Evolutionary conservation across 2,329 filamentous ascomycete genomes (phyloP).

Genomic region (Blastomyces percursus): DNA sequence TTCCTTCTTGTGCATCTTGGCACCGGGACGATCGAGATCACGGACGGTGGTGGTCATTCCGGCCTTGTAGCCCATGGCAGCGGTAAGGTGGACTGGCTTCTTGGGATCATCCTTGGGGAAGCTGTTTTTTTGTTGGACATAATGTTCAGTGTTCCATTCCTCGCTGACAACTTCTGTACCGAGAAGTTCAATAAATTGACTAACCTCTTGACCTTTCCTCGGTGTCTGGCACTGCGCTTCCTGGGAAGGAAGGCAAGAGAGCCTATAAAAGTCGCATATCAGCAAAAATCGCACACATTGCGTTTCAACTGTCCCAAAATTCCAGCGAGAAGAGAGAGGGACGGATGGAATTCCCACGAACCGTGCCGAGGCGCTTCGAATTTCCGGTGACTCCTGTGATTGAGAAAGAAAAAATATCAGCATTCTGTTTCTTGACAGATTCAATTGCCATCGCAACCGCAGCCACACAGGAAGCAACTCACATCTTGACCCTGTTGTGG

Average conservation of each 20-base stretch:
- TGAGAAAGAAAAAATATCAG: conserved; percentile 9
- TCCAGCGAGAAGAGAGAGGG: neutral
- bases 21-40: conserved; percentile 96
- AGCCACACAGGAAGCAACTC: conserved; percentile 19
- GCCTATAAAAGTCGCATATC: conserved; percentile 31
- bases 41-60: conserved; percentile 99
- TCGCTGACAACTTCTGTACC: neutral
- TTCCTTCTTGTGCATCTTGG: conserved; percentile 99
- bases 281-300: conserved; percentile 14
- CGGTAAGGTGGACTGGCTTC: conserved; percentile 98
- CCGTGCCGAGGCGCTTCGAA: conserved; percentile 91
- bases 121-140: conserved; percentile 40
- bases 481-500: conserved; percentile 41
- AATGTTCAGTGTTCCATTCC: conserved; percentile 20
- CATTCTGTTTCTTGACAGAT: neutral
- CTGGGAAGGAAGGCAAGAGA: conserved; percentile 77
- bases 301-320: conserved; percentile 3
- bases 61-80: conserved; percentile 99
- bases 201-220: conserved; percentile 98
- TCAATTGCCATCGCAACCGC: neutral
- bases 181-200: conserved; percentile 25
- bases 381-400: conserved; percentile 48
- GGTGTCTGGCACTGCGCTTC: conserved; percentile 88
- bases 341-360: conserved; percentile 40
- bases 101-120: conserved; percentile 99